Conservation (phyloP, 495 filamentous ascomycete species). For the Neurospora sp. region DNA sequence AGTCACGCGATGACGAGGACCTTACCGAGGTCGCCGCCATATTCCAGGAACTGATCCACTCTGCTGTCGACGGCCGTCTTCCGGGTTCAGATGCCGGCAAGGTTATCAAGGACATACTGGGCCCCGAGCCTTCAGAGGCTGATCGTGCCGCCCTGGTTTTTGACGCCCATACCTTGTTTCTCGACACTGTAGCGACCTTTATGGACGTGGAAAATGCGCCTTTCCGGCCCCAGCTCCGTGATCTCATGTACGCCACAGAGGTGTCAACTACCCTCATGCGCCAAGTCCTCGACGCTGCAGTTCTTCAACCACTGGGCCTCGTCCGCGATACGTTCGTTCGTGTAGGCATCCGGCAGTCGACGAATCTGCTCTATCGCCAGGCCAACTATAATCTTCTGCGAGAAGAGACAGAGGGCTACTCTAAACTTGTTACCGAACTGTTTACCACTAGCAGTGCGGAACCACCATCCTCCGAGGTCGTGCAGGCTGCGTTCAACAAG, state of each 20-base stretch:
- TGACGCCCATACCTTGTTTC: slow-evolving; percentile 60
- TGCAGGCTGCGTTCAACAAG: slow-evolving; percentile 40
- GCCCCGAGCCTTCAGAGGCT: slow-evolving; percentile 36
- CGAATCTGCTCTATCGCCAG: slow-evolving; percentile 86
- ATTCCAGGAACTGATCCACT: slow-evolving; percentile 75
- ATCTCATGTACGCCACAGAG: slow-evolving; percentile 57
- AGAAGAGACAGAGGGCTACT: slow-evolving; percentile 92
- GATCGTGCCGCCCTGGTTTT: slow-evolving; percentile 35
- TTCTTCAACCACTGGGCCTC: slow-evolving; percentile 64
- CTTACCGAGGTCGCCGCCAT: slow-evolving; percentile 53
- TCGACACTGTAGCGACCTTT: slow-evolving; percentile 70
- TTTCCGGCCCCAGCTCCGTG: slow-evolving; percentile 31
- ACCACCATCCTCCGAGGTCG: slow-evolving; percentile 31
- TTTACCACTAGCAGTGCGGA: slow-evolving; percentile 48
- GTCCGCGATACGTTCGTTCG: slow-evolving; percentile 77
- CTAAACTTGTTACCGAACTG: slow-evolving; percentile 52
- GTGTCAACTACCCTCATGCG: slow-evolving; percentile 67
- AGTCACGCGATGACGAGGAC: slow-evolving; percentile 56
- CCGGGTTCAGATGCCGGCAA: slow-evolving; percentile 57
- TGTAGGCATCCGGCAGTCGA: slow-evolving; percentile 77
- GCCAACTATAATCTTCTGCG: slow-evolving; percentile 92
- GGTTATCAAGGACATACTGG: slow-evolving; percentile 65
- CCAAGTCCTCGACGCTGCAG: slow-evolving; percentile 65
- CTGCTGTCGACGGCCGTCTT: slow-evolving; percentile 59
- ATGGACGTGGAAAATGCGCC: slow-evolving; percentile 51